Conservation (phyloP, 805 yeast genomes). For the Candida chauliodis region DNA sequence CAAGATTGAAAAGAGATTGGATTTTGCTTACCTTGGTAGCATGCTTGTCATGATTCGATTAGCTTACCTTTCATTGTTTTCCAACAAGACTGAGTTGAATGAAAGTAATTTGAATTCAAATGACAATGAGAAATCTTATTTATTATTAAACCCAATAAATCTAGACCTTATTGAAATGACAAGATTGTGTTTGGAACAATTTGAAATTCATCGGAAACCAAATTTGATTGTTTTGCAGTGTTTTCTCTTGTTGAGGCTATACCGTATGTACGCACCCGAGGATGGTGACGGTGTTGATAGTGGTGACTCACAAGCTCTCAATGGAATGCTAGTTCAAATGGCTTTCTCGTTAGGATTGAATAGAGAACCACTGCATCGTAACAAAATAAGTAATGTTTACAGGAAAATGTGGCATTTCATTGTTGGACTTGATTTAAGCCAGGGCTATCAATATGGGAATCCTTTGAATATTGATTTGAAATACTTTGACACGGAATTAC, state of each 20-base stretch:
- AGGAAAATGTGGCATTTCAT: slow-evolving; percentile 37
- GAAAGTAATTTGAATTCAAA: slow-evolving; percentile 23
- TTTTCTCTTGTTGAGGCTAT: slow-evolving; percentile 49
- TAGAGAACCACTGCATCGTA: slow-evolving; percentile 49
- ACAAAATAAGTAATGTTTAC: slow-evolving; percentile 19
- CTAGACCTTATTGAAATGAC: slow-evolving; percentile 31
- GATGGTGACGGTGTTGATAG: slow-evolving; percentile 61
- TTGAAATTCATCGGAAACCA: slow-evolving; percentile 33
- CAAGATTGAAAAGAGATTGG: slow-evolving; percentile 28
- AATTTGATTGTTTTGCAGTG: slow-evolving; percentile 52
- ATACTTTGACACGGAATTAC: slow-evolving; percentile 27
- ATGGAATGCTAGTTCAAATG: slow-evolving; percentile 61
- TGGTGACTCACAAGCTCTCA: slow-evolving; percentile 52
- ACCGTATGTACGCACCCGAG: slow-evolving; percentile 48
- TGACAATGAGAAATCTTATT: slow-evolving; percentile 22
- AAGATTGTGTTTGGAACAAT: slow-evolving; percentile 33
- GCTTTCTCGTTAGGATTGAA: slow-evolving; percentile 65
- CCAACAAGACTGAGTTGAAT: slow-evolving; percentile 30
- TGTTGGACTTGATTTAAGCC: slow-evolving; percentile 25
- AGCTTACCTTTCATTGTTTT: slow-evolving; percentile 33
- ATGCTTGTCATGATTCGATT: slow-evolving; percentile 32
- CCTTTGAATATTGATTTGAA: slow-evolving; percentile 28
- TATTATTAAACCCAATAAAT: slow-evolving; percentile 28
- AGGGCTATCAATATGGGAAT: slow-evolving; percentile 30
- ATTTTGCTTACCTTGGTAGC: slow-evolving; percentile 33